phyloP scores from a whole-genome alignment of 805 yeast species.

The Monosporozyma servazzii region DNA sequence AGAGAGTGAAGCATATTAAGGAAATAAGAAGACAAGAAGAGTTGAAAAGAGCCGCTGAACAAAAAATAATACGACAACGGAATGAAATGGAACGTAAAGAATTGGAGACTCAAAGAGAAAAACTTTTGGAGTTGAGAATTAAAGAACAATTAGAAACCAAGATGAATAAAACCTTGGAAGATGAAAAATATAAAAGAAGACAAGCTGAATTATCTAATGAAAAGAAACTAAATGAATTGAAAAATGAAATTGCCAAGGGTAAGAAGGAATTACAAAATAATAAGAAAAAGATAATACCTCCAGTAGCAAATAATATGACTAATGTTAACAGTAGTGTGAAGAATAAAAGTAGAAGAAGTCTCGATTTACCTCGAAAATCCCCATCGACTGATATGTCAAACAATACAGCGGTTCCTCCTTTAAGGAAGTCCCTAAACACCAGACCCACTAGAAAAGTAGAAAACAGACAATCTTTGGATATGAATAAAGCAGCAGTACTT shows the following conservation, averaged over 20 bases:
- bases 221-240: constrained; percentile 4
- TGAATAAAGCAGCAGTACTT: constrained; percentile 7
- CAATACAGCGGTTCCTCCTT: background rate
- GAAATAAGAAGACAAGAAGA: constrained; percentile 12
- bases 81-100: constrained; percentile 11
- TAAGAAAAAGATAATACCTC: background rate
- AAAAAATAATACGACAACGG: constrained; percentile 4
- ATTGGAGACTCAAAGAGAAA: constrained; percentile 15
- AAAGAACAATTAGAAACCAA: constrained; percentile 21
- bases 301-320: background rate
- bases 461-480: constrained; percentile 1
- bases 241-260: constrained; percentile 1
- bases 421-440: background rate
- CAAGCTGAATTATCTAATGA: constrained; percentile 4
- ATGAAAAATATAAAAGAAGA: constrained; percentile 8
- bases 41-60: background rate
- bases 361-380: constrained; percentile 3
- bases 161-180: constrained; percentile 13
- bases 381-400: background rate
- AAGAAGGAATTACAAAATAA: constrained; percentile 1
- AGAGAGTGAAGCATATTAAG: constrained; percentile 18
- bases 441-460: background rate
- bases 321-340: background rate
- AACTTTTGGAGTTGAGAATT: constrained; percentile 16
- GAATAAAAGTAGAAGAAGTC: constrained; percentile 4